Evolutionary conservation across 768 basidiomycete genomes (phyloP), one percentile per base, ranked within the genome.

Genomic region (Xanthoconium stramineum): DNA sequence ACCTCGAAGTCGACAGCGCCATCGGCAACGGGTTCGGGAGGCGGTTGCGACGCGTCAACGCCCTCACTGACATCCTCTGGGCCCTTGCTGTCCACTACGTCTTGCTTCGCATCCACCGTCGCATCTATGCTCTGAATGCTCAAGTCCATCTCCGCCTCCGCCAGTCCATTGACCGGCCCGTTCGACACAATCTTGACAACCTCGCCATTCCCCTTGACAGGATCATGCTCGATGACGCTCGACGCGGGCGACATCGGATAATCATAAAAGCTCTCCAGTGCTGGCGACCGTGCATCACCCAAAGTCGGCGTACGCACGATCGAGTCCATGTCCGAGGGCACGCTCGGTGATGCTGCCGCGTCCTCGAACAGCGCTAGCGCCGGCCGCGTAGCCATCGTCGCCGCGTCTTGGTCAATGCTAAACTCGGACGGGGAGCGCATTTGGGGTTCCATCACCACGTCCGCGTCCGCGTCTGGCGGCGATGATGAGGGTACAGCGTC

Each of bases 211-310:
- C n/a, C 65, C 59, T 65, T 68, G 49, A 32, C 37, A 29, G 55
- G 30, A 3, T 68, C 68, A 28, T 65, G 67, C 1, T 65, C 63
- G 8, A 64, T 33, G 32, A 69, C 53, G 44, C 69, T 70, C 40
- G 69, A 71, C 35, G 69, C 67, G 38, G 69, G 69, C 0, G 69
- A 70, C 52, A 67, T 61, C 1, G 67, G 53, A 47, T 58, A 65
- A 37, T 63, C 69, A 33, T 57, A 65, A 54, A 65, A 63, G 32
- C 61, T 28, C n/a, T 65, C 69, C 59, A 63, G 20, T 9, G 62
- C 56, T 3, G 68, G 68, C 6, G 66, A 66, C 12, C 28, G 61
- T 24, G 56, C 64, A 5, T 48, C 66, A 1, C 54, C 62, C 43
- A 58, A 9, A 7, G 60, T 68, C 5, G 66, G 66, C 35, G 68